These are phyloP conservation scores for Neurospora hispaniola DNA, from an alignment of 495 filamentous ascomycete species.

Conservation along the genomic window DNA sequence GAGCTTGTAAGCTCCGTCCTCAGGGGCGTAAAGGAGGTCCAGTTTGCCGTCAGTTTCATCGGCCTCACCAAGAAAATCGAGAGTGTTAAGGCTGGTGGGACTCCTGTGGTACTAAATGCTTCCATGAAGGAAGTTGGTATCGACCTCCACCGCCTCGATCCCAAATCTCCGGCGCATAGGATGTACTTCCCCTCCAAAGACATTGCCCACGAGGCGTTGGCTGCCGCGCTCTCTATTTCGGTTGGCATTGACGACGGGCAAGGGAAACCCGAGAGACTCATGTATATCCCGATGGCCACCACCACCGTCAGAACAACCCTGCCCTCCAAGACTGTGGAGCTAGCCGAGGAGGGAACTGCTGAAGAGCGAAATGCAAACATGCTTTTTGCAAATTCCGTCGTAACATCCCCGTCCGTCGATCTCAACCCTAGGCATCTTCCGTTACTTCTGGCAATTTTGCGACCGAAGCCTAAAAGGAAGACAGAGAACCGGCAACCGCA, in stretches of 20 bases:
- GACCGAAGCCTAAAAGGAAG: constrained; percentile 41
- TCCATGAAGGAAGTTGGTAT: constrained; percentile 94
- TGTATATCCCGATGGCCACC: constrained; percentile 96
- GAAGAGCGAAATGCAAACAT: constrained; percentile 93
- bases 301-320: constrained; percentile 91
- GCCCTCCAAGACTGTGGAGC: constrained; percentile 85
- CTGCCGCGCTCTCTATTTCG: constrained; percentile 85
- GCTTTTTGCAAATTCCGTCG: constrained; percentile 86
- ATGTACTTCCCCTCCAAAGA: constrained; percentile 98
- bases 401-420: constrained; percentile 92
- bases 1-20: constrained; percentile 86
- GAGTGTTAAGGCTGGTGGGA: constrained; percentile 50
- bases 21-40: constrained; percentile 88
- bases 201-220: constrained; percentile 87
- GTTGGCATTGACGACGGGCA: constrained; percentile 82
- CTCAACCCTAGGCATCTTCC: constrained; percentile 91
- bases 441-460: constrained; percentile 65
- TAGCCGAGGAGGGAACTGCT: constrained; percentile 59
- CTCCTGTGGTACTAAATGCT: constrained; percentile 67
- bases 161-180: constrained; percentile 85
- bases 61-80: constrained; percentile 70
- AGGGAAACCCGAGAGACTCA: constrained; percentile 71
- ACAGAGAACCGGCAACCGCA: constrained; percentile 35
- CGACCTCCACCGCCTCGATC: constrained; percentile 86
- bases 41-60: constrained; percentile 90